These are phyloP conservation scores for Pleurotus sapidus DNA, from an alignment of 768 basidiomycete species.

Conservation along the genomic window DNA sequence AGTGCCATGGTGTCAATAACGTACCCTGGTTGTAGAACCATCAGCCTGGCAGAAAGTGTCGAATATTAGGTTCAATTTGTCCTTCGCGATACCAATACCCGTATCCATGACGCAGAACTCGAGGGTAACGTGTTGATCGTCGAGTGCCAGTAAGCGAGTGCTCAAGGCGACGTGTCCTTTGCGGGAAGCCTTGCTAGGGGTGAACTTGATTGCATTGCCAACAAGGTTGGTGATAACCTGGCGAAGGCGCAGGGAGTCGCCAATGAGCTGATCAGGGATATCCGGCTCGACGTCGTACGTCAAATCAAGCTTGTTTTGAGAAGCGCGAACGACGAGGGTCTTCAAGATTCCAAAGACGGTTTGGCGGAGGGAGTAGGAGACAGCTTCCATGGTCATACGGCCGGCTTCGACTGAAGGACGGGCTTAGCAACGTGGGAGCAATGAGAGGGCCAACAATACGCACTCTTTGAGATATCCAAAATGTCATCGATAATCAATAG, in stretches of 20 bases:
- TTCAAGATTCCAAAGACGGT: constrained; percentile 98
- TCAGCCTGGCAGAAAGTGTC: constrained; percentile 99
- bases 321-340: constrained; percentile 95
- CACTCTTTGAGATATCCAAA: constrained; percentile 99
- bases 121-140: constrained; percentile 82
- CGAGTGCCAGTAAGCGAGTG: constrained; percentile 73
- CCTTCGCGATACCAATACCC: constrained; percentile 97
- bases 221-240: constrained; percentile 96
- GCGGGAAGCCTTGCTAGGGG: constrained; percentile 70
- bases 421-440: constrained; percentile 11
- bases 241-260: constrained; percentile 90
- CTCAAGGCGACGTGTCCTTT: constrained; percentile 92
- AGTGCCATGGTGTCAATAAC: constrained; percentile 20
- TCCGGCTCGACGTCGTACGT: constrained; percentile 95
- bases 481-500: constrained; percentile 99
- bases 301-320: constrained; percentile 93
- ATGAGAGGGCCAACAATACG: constrained; percentile 25
- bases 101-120: constrained; percentile 98
- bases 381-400: constrained; percentile 99
- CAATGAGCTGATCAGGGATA: constrained; percentile 96
- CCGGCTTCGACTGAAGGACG: constrained; percentile 84
- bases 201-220: constrained; percentile 97
- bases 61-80: constrained; percentile 97
- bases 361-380: constrained; percentile 96
- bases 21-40: constrained; percentile 91